Evolutionary conservation across 2,329 filamentous ascomycete genomes (phyloP), one percentile per base, ranked within the genome.

Genomic region (Rutstroemia sp.): DNA sequence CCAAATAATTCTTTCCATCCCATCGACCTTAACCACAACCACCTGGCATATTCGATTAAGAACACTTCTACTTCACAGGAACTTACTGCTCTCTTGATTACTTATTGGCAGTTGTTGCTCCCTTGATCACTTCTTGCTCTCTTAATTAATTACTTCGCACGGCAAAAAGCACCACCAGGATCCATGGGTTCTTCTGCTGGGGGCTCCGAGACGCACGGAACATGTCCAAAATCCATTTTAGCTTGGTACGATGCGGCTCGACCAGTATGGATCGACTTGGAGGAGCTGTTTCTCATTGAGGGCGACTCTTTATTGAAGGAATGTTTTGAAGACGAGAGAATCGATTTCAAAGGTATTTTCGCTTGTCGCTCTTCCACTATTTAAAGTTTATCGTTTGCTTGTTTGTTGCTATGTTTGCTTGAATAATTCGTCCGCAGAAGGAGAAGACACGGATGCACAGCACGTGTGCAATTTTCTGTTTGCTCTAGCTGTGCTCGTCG

Each of bases 261-360:
- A 12, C 73, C 76, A 6, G 70, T 76, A 54, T 71, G 71, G 50
- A 76, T 88, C 27, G 84, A 89, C 62, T 77, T 91, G 2, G 82
- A 81, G 58, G 87, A 89, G 66, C 75, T 86, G 10, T 91, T 90
- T 67, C 73, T 86, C 21, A 78, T 91, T 30, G 85, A 91, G 61
- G 87, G 87, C 30, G 86, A 92, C 64, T 86, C 86, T 0, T 69
- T 91, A n/a, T 72, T 91, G 10, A 72, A 82, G 6, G 72, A 87
- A 57, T 85, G 80, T 63, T 79, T 90, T 48, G 71, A 73, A n/a
- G 76, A 86, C 61, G 73, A 77, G 10, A 75, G 78, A 21, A 78
- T 91, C 42, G 83, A 90, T 65, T 87, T 88, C 61, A 64, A 78
- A 54, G 68, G 76, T 45, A 21, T 10, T 21, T 7, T 14, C n/a